These are phyloP conservation scores for Plectosphaerella cucumerina DNA, from an alignment of 2,329 filamentous ascomycete genomes.

Conservation along the genomic window DNA sequence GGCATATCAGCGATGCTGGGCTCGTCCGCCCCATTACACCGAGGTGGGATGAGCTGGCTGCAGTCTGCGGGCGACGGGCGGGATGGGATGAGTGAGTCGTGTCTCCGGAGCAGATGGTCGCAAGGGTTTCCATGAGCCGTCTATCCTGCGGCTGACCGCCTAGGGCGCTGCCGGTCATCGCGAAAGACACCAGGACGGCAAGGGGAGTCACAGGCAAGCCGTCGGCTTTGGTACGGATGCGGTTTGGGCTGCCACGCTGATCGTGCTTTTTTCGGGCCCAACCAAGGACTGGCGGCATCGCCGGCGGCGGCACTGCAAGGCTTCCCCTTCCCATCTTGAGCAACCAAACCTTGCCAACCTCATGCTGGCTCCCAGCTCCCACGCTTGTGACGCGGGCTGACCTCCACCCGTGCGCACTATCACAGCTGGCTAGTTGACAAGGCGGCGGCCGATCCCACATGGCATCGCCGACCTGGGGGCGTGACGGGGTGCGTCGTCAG, in stretches of 20 bases:
- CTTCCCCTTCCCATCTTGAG: too few relatives aligned
- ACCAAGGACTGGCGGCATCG: not conserved
- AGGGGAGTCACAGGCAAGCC: not conserved
- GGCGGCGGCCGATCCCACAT: too few relatives aligned
- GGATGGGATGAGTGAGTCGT: not conserved
- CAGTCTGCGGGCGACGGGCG: not conserved
- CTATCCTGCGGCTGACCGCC: not conserved
- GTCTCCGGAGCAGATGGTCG: not conserved
- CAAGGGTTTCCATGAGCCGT: not conserved
- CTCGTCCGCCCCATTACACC: not conserved
- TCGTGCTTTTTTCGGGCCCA: not conserved
- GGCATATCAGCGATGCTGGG: too few relatives aligned
- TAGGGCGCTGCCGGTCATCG: not conserved
- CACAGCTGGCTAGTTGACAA: too few relatives aligned
- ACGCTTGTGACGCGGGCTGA: not conserved
- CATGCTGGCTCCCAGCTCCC: too few relatives aligned
- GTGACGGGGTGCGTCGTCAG: too few relatives aligned
- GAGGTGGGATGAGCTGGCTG: not conserved
- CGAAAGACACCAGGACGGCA: not conserved
- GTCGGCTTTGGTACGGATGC: not conserved
- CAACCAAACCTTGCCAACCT: too few relatives aligned
- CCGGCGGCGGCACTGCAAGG: too few relatives aligned
- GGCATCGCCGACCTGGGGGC: too few relatives aligned
- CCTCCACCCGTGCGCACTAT: too few relatives aligned
- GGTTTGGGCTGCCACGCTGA: not conserved